Percentiles rank a stretch among this genome's conserved stretches.
These are phyloP conservation scores for Cladosporium sphaerospermum DNA, from an alignment of 2,329 filamentous ascomycete species.

Conservation along the genomic window DNA sequence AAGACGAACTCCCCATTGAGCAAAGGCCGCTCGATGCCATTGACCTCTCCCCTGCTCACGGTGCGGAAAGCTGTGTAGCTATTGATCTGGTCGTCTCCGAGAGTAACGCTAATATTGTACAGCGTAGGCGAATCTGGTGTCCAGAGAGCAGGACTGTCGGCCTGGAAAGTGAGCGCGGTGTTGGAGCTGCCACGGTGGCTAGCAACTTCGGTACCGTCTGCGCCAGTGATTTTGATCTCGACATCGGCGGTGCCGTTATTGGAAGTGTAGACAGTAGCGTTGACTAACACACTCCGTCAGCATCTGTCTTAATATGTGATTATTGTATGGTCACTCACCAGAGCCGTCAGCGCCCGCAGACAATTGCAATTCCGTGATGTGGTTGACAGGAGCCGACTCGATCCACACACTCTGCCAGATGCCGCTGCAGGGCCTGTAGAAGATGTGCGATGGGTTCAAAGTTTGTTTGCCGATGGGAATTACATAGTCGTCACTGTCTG, in stretches of 20 bases:
- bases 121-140: conserved; percentile 55
- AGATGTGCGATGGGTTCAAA: conserved; percentile 59
- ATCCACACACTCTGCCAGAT: conserved; percentile 70
- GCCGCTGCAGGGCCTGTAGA: conserved; percentile 63
- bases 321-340: not conserved
- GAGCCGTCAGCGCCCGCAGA: conserved; percentile 35
- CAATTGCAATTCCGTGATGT: conserved; percentile 54
- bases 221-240: conserved; percentile 26
- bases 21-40: conserved; percentile 53
- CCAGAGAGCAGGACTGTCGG: conserved; percentile 53
- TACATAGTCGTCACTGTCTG: conserved; percentile 48
- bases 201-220: conserved; percentile 30
- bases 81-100: conserved; percentile 46
- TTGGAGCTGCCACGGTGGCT: conserved; percentile 42
- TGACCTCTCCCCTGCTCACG: conserved; percentile 48
- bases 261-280: conserved; percentile 43
- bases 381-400: conserved; percentile 49
- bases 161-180: conserved; percentile 47
- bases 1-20: conserved; percentile 62
- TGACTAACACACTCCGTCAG: conserved; percentile 10
- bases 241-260: conserved; percentile 28
- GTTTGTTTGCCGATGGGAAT: conserved; percentile 50
- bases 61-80: conserved; percentile 65
- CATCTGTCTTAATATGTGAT: not conserved
- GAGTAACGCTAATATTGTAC: conserved; percentile 54